Evolutionary conservation across 2,329 filamentous ascomycete genomes (phyloP).

Genomic region (Fusarium sp.): DNA sequence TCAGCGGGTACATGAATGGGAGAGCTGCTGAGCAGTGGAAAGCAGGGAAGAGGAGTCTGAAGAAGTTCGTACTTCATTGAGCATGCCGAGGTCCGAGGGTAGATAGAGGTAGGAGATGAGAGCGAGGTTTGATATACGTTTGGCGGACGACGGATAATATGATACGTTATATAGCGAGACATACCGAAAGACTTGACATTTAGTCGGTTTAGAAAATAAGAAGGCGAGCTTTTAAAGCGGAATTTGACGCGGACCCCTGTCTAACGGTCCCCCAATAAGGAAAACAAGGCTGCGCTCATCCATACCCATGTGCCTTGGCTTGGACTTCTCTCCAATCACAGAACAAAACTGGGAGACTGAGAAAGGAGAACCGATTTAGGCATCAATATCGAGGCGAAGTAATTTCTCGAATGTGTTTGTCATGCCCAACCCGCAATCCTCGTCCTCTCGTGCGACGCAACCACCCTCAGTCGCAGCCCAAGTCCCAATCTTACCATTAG

Average conservation of each 20-base stretch:
- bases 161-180: not conserved
- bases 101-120: not conserved
- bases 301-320: not conserved
- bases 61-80: slow-evolving; percentile 22
- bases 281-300: not conserved
- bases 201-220: not conserved
- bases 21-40: slow-evolving; percentile 23
- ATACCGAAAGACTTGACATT: not conserved
- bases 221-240: not conserved
- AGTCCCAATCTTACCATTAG: not conserved
- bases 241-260: not conserved
- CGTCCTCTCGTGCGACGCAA: too few species aligned
- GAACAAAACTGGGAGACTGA: not conserved
- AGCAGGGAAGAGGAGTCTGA: not conserved
- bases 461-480: not conserved
- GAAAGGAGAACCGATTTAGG: not conserved
- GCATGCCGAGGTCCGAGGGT: not conserved
- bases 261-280: not conserved
- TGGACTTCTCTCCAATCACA: not conserved
- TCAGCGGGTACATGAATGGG: slow-evolving; percentile 23
- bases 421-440: too few species aligned
- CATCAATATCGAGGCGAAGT: not conserved
- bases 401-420: not conserved
- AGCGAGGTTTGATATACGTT: not conserved
- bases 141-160: not conserved